These are phyloP conservation scores for Sindora glabra DNA, from an alignment of 306 rosid species.

Conservation along the genomic window DNA sequence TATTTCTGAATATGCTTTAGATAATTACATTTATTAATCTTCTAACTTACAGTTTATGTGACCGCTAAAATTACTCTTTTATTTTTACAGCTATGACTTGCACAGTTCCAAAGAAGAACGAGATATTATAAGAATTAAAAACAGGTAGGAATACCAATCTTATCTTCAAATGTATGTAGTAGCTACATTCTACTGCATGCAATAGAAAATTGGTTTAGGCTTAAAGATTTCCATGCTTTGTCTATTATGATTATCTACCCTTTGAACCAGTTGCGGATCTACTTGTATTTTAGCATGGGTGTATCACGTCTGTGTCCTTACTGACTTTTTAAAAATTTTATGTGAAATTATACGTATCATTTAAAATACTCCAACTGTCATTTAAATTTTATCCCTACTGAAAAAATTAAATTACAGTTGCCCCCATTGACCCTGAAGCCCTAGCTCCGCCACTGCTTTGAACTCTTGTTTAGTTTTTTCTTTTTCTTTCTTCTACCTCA, in stretches of 20 bases:
- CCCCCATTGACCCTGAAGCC: too few species aligned
- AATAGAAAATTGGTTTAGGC: neutral
- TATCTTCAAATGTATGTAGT: neutral
- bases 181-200: neutral
- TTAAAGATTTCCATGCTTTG: neutral
- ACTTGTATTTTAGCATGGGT: too few species aligned
- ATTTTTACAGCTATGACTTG: slow-evolving; percentile 66
- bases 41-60: too few species aligned
- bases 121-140: slow-evolving; percentile 47
- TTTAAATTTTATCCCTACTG: too few species aligned
- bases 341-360: too few species aligned
- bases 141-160: slow-evolving; percentile 47
- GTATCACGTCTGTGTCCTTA: too few species aligned
- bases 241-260: neutral
- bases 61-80: slow-evolving; percentile 24
- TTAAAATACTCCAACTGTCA: too few species aligned
- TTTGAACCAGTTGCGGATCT: too few species aligned
- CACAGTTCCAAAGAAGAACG: slow-evolving; percentile 81
- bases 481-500: neutral
- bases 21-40: neutral
- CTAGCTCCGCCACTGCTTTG: too few species aligned
- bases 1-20: neutral
- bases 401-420: too few species aligned
- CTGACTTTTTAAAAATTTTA: too few species aligned
- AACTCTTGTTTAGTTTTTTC: too few species aligned